Percentiles rank a stretch among this genome's conserved stretches.
These are phyloP conservation scores for Rachicladosporium sp. DNA, from an alignment of 2,329 filamentous ascomycete genomes.

Conservation along the genomic window DNA sequence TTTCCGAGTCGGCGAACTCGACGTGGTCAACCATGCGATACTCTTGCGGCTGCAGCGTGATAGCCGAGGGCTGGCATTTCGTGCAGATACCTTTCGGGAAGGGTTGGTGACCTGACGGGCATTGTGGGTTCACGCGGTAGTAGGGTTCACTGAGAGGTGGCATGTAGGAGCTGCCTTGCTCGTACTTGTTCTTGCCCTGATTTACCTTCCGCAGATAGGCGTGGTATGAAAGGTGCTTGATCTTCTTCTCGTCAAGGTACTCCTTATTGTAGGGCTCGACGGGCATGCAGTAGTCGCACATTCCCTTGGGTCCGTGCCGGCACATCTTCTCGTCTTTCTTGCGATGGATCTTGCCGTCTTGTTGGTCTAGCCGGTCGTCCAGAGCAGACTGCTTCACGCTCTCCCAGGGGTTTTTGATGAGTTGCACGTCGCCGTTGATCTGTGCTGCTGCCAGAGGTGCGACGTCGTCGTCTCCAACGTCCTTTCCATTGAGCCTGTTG, in stretches of 20 bases:
- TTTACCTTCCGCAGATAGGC: constrained; percentile 91
- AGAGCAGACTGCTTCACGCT: constrained; percentile 75
- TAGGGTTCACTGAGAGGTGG: constrained; percentile 87
- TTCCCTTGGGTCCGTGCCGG: constrained; percentile 87
- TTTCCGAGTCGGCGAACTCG: constrained; percentile 73
- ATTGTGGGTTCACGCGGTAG: constrained; percentile 77
- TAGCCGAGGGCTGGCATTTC: constrained; percentile 95
- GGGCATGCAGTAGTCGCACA: constrained; percentile 99
- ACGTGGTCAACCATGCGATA: constrained; percentile 98
- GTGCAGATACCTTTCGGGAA: constrained; percentile 97
- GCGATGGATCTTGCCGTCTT: constrained; percentile 78
- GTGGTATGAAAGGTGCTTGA: constrained; percentile 97
- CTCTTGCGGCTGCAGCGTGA: constrained; percentile 82
- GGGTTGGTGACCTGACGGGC: constrained; percentile 80
- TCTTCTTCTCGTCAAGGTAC: constrained; percentile 89
- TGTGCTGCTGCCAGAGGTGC: constrained; percentile 45
- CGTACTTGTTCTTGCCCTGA: constrained; percentile 88
- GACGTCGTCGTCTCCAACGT: constrained; percentile 55
- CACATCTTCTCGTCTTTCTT: constrained; percentile 74
- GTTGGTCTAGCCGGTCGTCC: constrained; percentile 75
- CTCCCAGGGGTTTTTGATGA: constrained; percentile 87
- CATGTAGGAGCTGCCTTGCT: constrained; percentile 88
- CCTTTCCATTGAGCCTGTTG: constrained; percentile 66
- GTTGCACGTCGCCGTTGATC: constrained; percentile 26
- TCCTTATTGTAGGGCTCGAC: constrained; percentile 84